Base-by-base conservation (phyloP, 768 basidiomycete species). In the Tubosaeta sp. region DNA sequence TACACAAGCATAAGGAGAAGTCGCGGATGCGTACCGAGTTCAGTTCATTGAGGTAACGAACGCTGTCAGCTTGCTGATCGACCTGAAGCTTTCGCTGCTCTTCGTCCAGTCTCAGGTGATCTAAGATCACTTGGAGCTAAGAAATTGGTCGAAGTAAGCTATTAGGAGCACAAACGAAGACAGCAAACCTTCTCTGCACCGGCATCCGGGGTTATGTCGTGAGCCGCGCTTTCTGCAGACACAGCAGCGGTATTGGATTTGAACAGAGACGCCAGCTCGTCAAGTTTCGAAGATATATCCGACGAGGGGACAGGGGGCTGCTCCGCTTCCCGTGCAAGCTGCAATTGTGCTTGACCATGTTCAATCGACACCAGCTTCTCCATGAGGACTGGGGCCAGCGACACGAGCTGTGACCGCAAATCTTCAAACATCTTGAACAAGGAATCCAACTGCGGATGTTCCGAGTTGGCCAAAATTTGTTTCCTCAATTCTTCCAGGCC, bases 11-110 rank as follows among this genome's bases (percentile, higher is more conserved):
- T 8, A 8, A 27, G 3, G 42, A n/a, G 11, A 29, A 13, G 34
- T 18, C 10, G n/a, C 30, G 19, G 22, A 44, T 24, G 65, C 79
- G 52, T 53, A 85, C 87, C 50, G 73, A 71, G 60, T 90, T 90
- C 32, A 90, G 74, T 60, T 90, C 86, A 55, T 86, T 86, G 30
- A 91, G 76, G 63, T 90, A 90, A 19, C 87, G 79, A 53, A 84
- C 81, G 53, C 80, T 87, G 56, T 90, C 89, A 6, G 76, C 75
- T 61, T 89, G 87, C 60, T 86, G 84, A 47, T 81, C 78, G n/a
- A 73, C 62, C 56, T 80, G 77, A 7, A 76, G 52, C 3, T 67
- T 71, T 24, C 76, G 77, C 53, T 80, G 77, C 18, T 65, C 71
- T 51, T 74, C 69, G 10, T 79, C 80, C 22, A 72, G 69, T 46